Base-by-base conservation (phyloP, 2,329 filamentous ascomycete species). In the Exophiala alcalophila region DNA sequence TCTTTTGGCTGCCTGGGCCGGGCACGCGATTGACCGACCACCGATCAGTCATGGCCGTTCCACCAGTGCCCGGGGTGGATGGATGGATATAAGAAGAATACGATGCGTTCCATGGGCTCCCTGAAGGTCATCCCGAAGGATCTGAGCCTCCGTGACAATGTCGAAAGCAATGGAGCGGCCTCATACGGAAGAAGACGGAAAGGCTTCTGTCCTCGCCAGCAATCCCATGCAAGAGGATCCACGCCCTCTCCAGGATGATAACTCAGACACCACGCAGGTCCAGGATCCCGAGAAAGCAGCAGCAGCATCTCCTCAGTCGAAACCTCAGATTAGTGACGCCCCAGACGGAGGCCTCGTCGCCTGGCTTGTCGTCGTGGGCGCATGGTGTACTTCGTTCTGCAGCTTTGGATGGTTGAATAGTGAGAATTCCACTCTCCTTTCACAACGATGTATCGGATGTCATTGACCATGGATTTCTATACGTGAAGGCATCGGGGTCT, bases 401-500 rank as follows among this genome's bases (percentile, higher is more conserved):
- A 60, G 59, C 2, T 64, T 69, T 45, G 68, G 68, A n/a, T 59
- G 58, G 66, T 39, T 53, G 11, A 47, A 53, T 25, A 36, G 61
- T 44, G 19, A 31, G 41, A 10, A 19, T 25, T 18, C 12, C n/a
- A 14, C 9, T 24, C 8, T 23, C 32, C 20, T 14, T 12, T 24
- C 15, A 16, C 29, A 4, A 15, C 5, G 12, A 8, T 16, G 6
- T 15, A 16, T 15, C 12, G 11, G 10, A 14, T 9, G 3, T n/a
- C 3, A n/a, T 12, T 14, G 5, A 5, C 19, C 11, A n/a, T 24
- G 18, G 15, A 24, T 20, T 7, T 18, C 14, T 28, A 14, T 21
- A 12, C 11, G 6, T n/a, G 9, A 6, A 44, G 40, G 40, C 20
- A 34, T 44, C 12, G 77, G 76, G 6, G 64, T 73, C n/a, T 81